Conservation (phyloP, 78 protist species). For the Emiliania huxleyi region DNA sequence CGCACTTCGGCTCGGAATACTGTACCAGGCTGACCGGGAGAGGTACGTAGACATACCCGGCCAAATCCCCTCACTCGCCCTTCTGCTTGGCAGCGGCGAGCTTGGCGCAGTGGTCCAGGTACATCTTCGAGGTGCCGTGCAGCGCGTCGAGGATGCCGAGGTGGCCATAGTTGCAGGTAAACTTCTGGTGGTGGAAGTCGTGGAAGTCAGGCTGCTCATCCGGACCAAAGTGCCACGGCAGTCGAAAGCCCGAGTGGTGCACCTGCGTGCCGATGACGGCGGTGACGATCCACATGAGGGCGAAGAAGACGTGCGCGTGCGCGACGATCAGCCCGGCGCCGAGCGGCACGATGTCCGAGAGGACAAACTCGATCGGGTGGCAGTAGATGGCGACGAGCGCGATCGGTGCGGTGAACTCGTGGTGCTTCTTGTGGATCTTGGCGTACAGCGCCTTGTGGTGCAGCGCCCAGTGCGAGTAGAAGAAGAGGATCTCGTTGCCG, state of each 20-base stretch:
- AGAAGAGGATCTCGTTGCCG: too few species aligned
- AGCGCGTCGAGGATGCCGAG: background rate
- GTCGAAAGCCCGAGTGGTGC: background rate
- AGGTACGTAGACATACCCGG: too few species aligned
- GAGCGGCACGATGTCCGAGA: background rate
- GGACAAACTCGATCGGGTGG: background rate
- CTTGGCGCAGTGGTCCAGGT: too few species aligned
- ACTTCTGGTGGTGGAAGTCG: background rate
- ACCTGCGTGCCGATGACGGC: background rate
- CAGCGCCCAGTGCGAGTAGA: background rate
- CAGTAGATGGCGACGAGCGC: background rate
- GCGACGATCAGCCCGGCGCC: background rate
- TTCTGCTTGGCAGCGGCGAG: too few species aligned
- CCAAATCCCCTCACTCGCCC: too few species aligned
- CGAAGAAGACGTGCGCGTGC: background rate
- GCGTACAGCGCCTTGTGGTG: background rate
- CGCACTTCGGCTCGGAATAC: too few species aligned
- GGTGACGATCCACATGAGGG: background rate
- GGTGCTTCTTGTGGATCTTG: background rate
- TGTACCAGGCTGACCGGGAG: too few species aligned
- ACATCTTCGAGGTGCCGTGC: background rate
- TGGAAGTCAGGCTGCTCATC: background rate
- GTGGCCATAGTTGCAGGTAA: background rate
- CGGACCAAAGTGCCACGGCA: background rate
- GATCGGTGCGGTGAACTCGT: conserved; percentile 6